Conservation (phyloP, 75 land plant species). For the Sequoia sempervirens region DNA sequence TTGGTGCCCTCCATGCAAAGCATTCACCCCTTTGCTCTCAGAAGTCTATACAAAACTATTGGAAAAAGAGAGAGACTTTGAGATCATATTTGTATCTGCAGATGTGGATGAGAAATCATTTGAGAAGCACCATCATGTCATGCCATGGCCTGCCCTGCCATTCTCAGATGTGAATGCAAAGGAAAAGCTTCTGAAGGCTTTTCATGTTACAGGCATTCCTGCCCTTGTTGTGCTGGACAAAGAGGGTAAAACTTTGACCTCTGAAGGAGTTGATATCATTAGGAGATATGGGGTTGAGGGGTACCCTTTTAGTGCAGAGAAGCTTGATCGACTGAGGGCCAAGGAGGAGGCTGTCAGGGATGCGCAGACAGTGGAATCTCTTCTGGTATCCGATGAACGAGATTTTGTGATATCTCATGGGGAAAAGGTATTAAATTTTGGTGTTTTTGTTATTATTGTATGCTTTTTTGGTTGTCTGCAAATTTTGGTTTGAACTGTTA, state of each 20-base stretch:
- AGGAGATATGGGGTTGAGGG: slow-evolving; percentile 40
- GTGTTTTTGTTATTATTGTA: background rate
- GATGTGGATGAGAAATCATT: slow-evolving; percentile 40
- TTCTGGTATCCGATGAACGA: slow-evolving; percentile 31
- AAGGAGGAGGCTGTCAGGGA: slow-evolving; percentile 38
- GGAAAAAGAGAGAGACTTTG: slow-evolving; percentile 49
- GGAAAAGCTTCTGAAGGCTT: slow-evolving; percentile 31
- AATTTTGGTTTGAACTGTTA: slow-evolving; percentile 15
- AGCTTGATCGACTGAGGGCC: slow-evolving; percentile 32
- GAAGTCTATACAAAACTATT: slow-evolving; percentile 39
- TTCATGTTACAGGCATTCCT: slow-evolving; percentile 40
- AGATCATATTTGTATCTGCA: slow-evolving; percentile 46
- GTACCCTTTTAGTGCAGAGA: slow-evolving; percentile 61
- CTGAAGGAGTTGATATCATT: slow-evolving; percentile 34
- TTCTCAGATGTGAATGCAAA: slow-evolving; percentile 30
- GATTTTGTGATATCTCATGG: slow-evolving; percentile 39
- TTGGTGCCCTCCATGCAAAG: slow-evolving; percentile 27
- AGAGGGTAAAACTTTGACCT: slow-evolving; percentile 50
- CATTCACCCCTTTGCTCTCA: slow-evolving; percentile 36
- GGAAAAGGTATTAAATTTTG: slow-evolving; percentile 16
- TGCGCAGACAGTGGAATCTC: slow-evolving; percentile 54
- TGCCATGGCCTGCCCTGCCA: slow-evolving; percentile 74
- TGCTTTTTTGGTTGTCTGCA: background rate
- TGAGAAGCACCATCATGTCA: slow-evolving; percentile 21
- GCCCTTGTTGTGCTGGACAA: slow-evolving; percentile 48